Conservation (phyloP, 2,329 filamentous ascomycete genomes). For the Teratosphaeriaceae sp. region DNA sequence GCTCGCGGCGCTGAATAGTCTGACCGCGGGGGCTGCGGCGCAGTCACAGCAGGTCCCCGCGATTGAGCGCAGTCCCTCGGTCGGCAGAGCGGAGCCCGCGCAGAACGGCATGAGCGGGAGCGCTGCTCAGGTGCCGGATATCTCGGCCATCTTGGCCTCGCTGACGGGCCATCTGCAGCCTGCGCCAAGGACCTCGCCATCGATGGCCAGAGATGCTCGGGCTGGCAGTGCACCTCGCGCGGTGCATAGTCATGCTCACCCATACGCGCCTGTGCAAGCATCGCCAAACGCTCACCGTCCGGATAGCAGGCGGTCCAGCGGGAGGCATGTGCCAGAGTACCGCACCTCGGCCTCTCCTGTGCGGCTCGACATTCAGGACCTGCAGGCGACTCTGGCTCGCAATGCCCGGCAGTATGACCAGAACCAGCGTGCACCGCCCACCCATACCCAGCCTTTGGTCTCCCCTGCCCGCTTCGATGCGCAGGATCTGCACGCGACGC, state of each 20-base stretch:
- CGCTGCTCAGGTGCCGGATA: conserved; percentile 15
- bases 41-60: not conserved
- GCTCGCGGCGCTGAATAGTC: conserved; percentile 17
- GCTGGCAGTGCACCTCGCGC: conserved; percentile 12
- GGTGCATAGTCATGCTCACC: conserved; percentile 7
- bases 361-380: conserved; percentile 9
- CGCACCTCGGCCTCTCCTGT: not conserved
- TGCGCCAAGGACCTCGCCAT: conserved; percentile 8
- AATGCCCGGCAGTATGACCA: conserved; percentile 8
- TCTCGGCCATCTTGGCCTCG: conserved; percentile 24
- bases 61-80: conserved; percentile 13
- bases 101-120: not conserved
- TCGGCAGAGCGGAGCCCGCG: conserved; percentile 11
- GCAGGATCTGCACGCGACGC: conserved; percentile 11
- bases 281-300: conserved; percentile 5
- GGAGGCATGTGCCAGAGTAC: conserved; percentile 10
- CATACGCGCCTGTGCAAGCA: conserved; percentile 2
- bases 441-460: conserved; percentile 10
- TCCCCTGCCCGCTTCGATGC: conserved; percentile 5
- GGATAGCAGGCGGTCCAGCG: conserved; percentile 10
- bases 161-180: conserved; percentile 15
- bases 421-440: conserved; percentile 1
- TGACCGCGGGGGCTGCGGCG: conserved; percentile 5
- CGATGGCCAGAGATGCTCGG: conserved; percentile 10
- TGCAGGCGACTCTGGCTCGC: conserved; percentile 10